Evolutionary conservation across 805 yeast species (phyloP).

Genomic region (Cyberlindnera samutprakarnensis): DNA sequence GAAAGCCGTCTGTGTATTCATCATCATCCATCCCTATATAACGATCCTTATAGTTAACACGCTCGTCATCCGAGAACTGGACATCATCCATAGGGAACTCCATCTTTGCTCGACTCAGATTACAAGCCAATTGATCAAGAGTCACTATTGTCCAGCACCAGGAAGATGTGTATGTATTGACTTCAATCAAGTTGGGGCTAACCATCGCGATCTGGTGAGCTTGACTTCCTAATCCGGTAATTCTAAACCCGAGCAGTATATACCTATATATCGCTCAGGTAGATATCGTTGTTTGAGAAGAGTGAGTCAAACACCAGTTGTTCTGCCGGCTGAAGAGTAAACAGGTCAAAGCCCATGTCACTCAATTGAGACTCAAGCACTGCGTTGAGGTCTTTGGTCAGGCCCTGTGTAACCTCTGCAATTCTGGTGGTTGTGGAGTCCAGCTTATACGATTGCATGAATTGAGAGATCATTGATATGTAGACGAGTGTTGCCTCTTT

Average conservation of each 20-base stretch:
- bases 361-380: no score
- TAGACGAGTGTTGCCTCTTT: conserved; percentile 15
- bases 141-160: no score
- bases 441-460: conserved; percentile 20
- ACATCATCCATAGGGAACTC: no score
- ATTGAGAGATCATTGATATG: conserved; percentile 16
- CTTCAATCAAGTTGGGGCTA: no score
- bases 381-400: conserved; percentile 35
- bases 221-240: not conserved
- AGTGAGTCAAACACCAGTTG: conserved; percentile 17
- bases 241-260: not conserved
- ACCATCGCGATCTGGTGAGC: no score
- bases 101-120: no score
- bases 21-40: no score
- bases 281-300: conserved; percentile 21
- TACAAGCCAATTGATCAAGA: no score
- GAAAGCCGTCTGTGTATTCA: not conserved
- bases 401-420: conserved; percentile 34
- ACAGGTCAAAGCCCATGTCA: no score
- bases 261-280: conserved; percentile 11
- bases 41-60: no score
- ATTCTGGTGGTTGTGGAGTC: conserved; percentile 38
- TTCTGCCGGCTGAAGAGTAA: conserved; percentile 16
- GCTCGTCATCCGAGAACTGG: no score
- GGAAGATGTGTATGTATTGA: no score